phyloP scores from a whole-genome alignment of 805 yeast genomes.

The Kuraishia molischiana region DNA sequence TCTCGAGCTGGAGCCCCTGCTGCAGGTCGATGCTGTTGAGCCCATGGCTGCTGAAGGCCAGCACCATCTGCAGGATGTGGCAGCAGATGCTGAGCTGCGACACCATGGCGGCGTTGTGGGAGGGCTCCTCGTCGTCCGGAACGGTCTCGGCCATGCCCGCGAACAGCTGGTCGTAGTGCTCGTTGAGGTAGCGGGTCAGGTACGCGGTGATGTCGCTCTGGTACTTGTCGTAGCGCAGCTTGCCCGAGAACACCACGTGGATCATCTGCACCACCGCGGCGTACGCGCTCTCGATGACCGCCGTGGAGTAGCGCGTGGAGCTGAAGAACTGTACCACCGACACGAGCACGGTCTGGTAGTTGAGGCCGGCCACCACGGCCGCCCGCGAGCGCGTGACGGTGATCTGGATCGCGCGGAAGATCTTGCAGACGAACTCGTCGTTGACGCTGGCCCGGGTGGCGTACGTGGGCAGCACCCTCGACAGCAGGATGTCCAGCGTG shows the following conservation, averaged over 20 bases:
- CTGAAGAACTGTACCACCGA: constrained; percentile 16
- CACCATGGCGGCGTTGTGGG: not conserved
- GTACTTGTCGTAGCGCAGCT: constrained; percentile 13
- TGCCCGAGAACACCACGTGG: constrained; percentile 11
- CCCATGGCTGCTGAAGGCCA: not conserved
- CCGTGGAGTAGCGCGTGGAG: constrained; percentile 11
- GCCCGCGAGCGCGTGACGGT: constrained; percentile 14
- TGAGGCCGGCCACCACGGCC: constrained; percentile 13
- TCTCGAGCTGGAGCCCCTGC: not conserved
- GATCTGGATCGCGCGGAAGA: constrained; percentile 16
- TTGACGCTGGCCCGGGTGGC: constrained; percentile 9
- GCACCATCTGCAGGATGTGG: constrained; percentile 1
- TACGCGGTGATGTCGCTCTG: constrained; percentile 8
- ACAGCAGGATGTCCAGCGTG: constrained; percentile 18
- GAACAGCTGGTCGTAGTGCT: not conserved
- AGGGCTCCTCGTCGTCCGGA: not conserved
- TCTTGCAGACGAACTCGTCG: constrained; percentile 13
- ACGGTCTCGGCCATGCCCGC: not conserved
- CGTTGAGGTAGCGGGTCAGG: not conserved
- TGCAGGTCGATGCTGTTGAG: constrained; percentile 1
- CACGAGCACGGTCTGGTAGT: constrained; percentile 10
- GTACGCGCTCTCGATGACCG: constrained; percentile 13
- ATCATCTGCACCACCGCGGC: constrained; percentile 13
- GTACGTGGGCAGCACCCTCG: constrained; percentile 18
- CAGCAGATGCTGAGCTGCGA: constrained; percentile 1